Base-by-base conservation (phyloP, 208 protist species). In the Trichomonas vaginalis region DNA sequence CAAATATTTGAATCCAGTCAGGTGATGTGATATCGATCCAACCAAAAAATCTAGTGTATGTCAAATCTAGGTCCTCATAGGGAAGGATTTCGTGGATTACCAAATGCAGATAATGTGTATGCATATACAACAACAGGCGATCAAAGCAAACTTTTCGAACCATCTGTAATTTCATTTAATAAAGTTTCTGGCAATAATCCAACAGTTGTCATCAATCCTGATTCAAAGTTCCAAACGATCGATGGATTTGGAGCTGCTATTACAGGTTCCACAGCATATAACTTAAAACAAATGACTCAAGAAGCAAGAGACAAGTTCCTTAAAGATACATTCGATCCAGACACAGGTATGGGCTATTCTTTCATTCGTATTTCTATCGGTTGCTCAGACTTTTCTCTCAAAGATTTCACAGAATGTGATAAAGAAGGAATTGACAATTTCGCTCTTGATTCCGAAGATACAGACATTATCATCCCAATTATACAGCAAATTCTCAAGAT, bases 351-450 rank as follows among this genome's bases (percentile, higher is more conserved):
- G 82, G 82, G 82, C 17, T 40, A 88, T 42, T 88, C 82, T 17
- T 45, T 14, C 12, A 88, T 88, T 17, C 35, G 82, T 47, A 42
- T 88, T 47, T 88, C 82, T n/a, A 88, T 88, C 37, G 82, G 82
- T 47, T 88, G 82, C 32, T 88, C 82, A 48, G 82, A 88, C 37
- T 88, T 88, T 42, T 88, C 82, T 45, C 17, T 88, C 8, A 40
- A 88, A 46, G 82, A 88, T 88, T 88, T 48, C 39, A 88, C 82
- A n/a, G 46, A 88, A 48, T 88, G 82, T 48, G 82, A 88, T 88
- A 88, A 3, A 88, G 15, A 4, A 88, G 82, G 82, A 21, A 88
- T 88, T 32, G 82, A 88, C 46, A 88, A 88, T 23, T 88, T 88
- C 37, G 82, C 0, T 35, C 46, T 88, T 88, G 40, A 88, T 32